phyloP scores from a whole-genome alignment of 495 filamentous ascomycete genomes.

The Tuber calosporum region DNA sequence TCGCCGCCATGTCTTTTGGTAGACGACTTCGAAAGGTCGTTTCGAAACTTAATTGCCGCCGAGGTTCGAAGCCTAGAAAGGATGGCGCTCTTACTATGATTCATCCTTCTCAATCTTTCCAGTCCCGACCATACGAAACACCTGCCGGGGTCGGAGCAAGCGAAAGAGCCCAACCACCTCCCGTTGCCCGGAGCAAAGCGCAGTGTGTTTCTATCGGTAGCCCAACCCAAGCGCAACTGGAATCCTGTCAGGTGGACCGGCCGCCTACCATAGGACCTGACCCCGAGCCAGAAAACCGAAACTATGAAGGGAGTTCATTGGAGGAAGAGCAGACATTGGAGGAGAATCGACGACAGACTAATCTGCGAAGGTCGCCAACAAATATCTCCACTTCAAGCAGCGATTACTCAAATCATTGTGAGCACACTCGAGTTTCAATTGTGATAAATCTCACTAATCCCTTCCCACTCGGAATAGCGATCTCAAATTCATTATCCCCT shows the following conservation, averaged over 20 bases:
- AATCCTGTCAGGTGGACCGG: neutral
- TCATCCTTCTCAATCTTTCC: neutral
- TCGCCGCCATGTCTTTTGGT: slow-evolving; percentile 14
- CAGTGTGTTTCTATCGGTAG: neutral
- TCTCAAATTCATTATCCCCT: neutral
- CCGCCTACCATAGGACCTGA: neutral
- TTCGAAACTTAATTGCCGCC: slow-evolving; percentile 9
- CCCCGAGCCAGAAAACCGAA: neutral
- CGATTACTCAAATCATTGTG: slow-evolving; percentile 3
- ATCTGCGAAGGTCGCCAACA: neutral
- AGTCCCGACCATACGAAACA: neutral
- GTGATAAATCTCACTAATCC: neutral
- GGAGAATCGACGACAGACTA: neutral
- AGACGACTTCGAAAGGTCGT: slow-evolving; percentile 13
- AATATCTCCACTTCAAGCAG: slow-evolving; percentile 4
- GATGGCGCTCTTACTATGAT: neutral
- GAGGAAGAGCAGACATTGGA: neutral
- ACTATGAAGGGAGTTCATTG: neutral
- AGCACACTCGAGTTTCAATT: neutral
- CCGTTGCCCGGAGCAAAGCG: neutral
- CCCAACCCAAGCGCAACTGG: neutral
- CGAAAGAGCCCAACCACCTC: neutral
- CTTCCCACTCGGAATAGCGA: neutral
- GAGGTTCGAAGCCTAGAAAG: neutral
- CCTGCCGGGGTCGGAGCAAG: neutral